These are phyloP conservation scores for Penicillium nucicola DNA, from an alignment of 495 filamentous ascomycete species.

Conservation along the genomic window DNA sequence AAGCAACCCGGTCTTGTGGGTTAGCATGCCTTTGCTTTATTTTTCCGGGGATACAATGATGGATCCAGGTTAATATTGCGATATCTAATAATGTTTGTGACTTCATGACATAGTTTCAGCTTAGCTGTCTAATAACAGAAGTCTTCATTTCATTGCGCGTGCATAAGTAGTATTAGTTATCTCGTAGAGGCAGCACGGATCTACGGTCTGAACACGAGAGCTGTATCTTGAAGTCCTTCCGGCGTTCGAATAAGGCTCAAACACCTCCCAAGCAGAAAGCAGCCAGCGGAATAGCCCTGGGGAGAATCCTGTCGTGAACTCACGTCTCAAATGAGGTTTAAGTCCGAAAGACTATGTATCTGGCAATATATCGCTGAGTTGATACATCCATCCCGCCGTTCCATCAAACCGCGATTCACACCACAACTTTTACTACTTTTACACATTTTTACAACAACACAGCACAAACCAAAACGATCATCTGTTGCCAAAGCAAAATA, in stretches of 20 bases:
- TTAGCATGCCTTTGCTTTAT: background rate
- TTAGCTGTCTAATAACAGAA: slow-evolving; percentile 2
- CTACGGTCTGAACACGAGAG: too few species aligned
- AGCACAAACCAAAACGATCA: too few species aligned
- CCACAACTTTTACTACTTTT: too few species aligned
- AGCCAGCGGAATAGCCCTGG: too few species aligned
- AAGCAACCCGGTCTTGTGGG: background rate
- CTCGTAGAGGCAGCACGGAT: too few species aligned
- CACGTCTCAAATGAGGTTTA: background rate
- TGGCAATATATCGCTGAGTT: background rate
- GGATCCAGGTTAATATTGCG: slow-evolving; percentile 1
- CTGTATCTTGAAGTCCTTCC: too few species aligned
- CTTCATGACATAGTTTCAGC: slow-evolving; percentile 3
- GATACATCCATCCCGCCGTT: too few species aligned
- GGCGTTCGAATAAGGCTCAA: too few species aligned
- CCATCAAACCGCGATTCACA: too few species aligned
- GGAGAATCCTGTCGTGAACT: background rate
- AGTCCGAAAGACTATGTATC: background rate
- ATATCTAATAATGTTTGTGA: slow-evolving; percentile 5
- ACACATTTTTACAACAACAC: too few species aligned
- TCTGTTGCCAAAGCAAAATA: too few species aligned
- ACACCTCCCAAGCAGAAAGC: too few species aligned
- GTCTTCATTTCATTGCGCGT: background rate
- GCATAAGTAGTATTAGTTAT: background rate
- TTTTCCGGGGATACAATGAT: background rate